Evolutionary conservation across 2,329 filamentous ascomycete species (phyloP).

Genomic region (Pyrenochaeta sp.): DNA sequence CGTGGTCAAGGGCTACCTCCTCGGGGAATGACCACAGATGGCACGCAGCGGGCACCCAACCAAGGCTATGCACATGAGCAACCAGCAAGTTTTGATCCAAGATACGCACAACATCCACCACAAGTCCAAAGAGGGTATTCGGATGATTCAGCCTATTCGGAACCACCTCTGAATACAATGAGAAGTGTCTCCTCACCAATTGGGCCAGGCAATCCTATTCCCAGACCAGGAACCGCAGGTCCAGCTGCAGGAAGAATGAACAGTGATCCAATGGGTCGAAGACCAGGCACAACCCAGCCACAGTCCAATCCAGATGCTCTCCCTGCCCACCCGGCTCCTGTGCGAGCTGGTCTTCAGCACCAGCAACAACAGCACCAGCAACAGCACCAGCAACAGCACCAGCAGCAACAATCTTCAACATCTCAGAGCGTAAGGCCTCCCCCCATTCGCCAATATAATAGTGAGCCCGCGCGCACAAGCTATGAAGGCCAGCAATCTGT

Average conservation of each 20-base stretch:
- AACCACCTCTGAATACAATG: slow-evolving; percentile 42
- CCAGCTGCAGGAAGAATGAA: slow-evolving; percentile 36
- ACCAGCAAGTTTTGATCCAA: slow-evolving; percentile 35
- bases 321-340: slow-evolving; percentile 63
- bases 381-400: slow-evolving; percentile 30
- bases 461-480: slow-evolving; percentile 48
- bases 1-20: slow-evolving; percentile 38
- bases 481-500: slow-evolving; percentile 29
- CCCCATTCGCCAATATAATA: slow-evolving; percentile 62
- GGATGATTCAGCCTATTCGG: slow-evolving; percentile 44
- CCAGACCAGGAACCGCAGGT: slow-evolving; percentile 41
- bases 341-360: slow-evolving; percentile 60
- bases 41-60: slow-evolving; percentile 17
- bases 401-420: slow-evolving; percentile 32
- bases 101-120: slow-evolving; percentile 35
- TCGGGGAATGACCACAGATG: slow-evolving; percentile 20
- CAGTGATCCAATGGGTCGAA: slow-evolving; percentile 37
- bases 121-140: slow-evolving; percentile 46
- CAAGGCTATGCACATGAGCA: slow-evolving; percentile 30
- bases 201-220: slow-evolving; percentile 32
- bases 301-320: slow-evolving; percentile 61
- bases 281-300: slow-evolving; percentile 51
- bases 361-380: slow-evolving; percentile 30
- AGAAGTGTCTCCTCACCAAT: slow-evolving; percentile 37
- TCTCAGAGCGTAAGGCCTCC: slow-evolving; percentile 52